These are phyloP conservation scores for Cyclotella choctawhatcheeana DNA, from an alignment of 108 stramenopile genomes.

Conservation along the genomic window DNA sequence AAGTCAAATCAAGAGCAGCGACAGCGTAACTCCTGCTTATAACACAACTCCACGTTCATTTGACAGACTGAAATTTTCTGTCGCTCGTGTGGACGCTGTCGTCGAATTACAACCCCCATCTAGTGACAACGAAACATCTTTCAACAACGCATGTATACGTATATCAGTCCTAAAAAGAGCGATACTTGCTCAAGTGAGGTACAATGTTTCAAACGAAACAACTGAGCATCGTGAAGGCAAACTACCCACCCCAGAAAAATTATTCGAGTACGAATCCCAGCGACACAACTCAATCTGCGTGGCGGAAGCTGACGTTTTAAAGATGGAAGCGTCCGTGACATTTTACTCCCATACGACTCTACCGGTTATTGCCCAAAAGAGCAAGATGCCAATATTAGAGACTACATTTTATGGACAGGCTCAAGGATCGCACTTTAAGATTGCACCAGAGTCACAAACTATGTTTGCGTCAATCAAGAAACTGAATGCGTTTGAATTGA, in stretches of 20 bases:
- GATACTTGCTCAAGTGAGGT: conserved; percentile 7
- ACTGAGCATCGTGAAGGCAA: not conserved
- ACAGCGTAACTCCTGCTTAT: not conserved
- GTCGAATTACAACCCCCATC: conserved; percentile 21
- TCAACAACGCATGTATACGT: conserved; percentile 12
- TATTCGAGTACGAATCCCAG: conserved; percentile 28
- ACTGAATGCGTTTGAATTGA: conserved; percentile 31
- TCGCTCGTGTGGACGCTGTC: conserved; percentile 31
- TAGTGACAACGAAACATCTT: not conserved
- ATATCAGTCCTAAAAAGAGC: conserved; percentile 23
- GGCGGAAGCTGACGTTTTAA: conserved; percentile 17
- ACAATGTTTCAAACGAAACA: not conserved
- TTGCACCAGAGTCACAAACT: conserved; percentile 21
- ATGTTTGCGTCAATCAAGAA: conserved; percentile 15
- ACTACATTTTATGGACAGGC: conserved; percentile 28
- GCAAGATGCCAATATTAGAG: not conserved
- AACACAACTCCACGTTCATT: conserved; percentile 5
- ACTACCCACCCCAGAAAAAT: conserved; percentile 12
- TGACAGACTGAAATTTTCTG: conserved; percentile 21
- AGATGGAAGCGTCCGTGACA: conserved; percentile 41
- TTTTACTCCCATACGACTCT: conserved; percentile 42
- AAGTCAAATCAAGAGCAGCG: conserved; percentile 19
- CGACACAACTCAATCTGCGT: conserved; percentile 10
- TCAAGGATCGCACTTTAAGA: conserved; percentile 3
- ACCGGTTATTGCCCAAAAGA: conserved; percentile 19